phyloP scores from a whole-genome alignment of 495 filamentous ascomycete genomes.

The Terfezia boudieri region DNA sequence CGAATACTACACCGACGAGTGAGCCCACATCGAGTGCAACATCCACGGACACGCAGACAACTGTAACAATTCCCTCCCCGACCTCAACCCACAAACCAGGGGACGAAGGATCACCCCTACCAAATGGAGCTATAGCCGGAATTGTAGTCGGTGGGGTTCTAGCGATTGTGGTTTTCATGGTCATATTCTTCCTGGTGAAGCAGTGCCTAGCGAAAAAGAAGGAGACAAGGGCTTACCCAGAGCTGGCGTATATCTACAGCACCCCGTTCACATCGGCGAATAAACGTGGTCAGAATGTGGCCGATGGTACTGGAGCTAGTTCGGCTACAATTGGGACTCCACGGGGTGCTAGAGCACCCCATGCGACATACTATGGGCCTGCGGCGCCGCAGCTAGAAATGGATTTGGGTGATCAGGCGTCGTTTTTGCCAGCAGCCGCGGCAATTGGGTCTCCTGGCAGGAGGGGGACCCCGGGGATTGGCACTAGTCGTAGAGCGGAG shows the following conservation, averaged over 20 bases:
- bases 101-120: neutral
- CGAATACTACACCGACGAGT: neutral
- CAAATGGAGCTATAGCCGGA: neutral
- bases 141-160: neutral
- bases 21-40: neutral
- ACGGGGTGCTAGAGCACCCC: too few relatives aligned
- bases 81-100: neutral
- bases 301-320: too few relatives aligned
- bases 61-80: neutral
- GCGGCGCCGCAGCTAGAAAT: too few relatives aligned
- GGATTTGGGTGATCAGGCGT: too few relatives aligned
- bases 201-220: neutral
- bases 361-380: too few relatives aligned
- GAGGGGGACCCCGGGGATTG: too few relatives aligned
- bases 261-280: neutral
- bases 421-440: too few relatives aligned
- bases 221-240: neutral
- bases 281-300: too few relatives aligned
- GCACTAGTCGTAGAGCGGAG: too few relatives aligned
- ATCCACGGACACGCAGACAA: neutral
- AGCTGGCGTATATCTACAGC: neutral
- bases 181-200: neutral
- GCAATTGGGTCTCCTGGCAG: too few relatives aligned
- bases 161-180: neutral
- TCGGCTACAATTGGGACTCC: too few relatives aligned